A percentile compares a stretch with the other conserved stretches of the same genome.
Evolutionary conservation across 106 monocot species (phyloP).

Genomic region (Vanilla planifolia): DNA sequence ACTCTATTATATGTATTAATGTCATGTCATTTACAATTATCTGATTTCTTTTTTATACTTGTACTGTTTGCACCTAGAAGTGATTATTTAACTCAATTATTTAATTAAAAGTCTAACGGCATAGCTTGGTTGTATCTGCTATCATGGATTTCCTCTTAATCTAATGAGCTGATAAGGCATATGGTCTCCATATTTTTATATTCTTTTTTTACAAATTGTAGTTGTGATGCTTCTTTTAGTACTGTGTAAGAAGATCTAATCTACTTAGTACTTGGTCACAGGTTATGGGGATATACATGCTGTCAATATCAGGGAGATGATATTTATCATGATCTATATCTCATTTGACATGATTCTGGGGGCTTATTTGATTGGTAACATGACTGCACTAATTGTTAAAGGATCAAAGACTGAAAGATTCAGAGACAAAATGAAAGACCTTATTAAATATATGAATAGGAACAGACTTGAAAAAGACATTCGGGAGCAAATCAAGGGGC

Average conservation of each 20-base stretch:
- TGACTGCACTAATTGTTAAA: slow-evolving; percentile 95
- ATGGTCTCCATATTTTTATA: no score
- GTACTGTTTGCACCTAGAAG: no score
- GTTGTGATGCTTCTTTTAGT: neutral
- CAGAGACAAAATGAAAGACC: slow-evolving; percentile 92
- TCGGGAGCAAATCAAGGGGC: slow-evolving; percentile 81
- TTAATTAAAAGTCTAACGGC: no score
- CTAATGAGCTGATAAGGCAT: no score
- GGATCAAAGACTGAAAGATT: slow-evolving; percentile 91
- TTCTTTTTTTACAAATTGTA: neutral
- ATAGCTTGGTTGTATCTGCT: no score
- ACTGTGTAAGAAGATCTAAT: neutral
- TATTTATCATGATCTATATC: slow-evolving; percentile 88
- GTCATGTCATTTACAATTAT: no score
- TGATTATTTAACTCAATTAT: no score
- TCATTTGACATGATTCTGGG: slow-evolving; percentile 97
- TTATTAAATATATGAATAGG: slow-evolving; percentile 86
- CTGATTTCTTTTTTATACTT: no score
- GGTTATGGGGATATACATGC: slow-evolving; percentile 99
- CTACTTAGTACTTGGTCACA: slow-evolving; percentile 9
- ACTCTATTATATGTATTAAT: no score
- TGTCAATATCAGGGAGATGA: slow-evolving; percentile 84
- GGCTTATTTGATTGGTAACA: slow-evolving; percentile 91
- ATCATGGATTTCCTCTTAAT: no score
- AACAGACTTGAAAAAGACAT: slow-evolving; percentile 72